Conservation (phyloP, 768 basidiomycete genomes). For the Agaricus blazei region DNA sequence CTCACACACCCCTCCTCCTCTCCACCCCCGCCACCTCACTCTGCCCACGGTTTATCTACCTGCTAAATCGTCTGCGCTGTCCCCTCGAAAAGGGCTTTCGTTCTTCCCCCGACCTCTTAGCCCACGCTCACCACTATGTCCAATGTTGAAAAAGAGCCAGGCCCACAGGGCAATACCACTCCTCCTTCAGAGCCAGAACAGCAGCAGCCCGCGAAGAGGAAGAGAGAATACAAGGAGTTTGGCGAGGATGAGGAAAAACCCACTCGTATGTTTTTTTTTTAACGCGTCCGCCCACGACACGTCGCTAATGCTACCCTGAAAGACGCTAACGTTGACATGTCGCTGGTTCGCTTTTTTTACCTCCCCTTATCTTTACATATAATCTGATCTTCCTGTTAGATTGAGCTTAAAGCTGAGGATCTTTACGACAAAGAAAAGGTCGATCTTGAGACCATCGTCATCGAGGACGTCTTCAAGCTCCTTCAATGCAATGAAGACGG, state of each 20-base stretch:
- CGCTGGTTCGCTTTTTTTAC: conserved; percentile 36
- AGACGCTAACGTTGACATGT: conserved; percentile 89
- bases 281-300: conserved; percentile 9
- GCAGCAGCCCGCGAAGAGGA: conserved; percentile 39
- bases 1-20: conserved; percentile 9
- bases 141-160: conserved; percentile 50
- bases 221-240: conserved; percentile 86
- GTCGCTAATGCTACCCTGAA: conserved; percentile 12
- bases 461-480: conserved; percentile 94
- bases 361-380: neutral
- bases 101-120: conserved; percentile 2
- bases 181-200: conserved; percentile 12
- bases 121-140: conserved; percentile 12
- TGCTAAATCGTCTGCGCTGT: neutral
- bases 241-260: conserved; percentile 64
- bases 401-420: conserved; percentile 87
- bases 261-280: conserved; percentile 48
- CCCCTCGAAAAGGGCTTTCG: conserved; percentile 5
- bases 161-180: conserved; percentile 33
- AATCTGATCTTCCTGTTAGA: conserved; percentile 29
- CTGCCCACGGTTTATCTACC: conserved; percentile 1
- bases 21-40: conserved; percentile 6
- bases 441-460: conserved; percentile 93
- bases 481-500: conserved; percentile 86
- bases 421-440: conserved; percentile 99